phyloP scores from a whole-genome alignment of 225 moss, liverwort and hornwort genomes.

The Neckera pumila region DNA sequence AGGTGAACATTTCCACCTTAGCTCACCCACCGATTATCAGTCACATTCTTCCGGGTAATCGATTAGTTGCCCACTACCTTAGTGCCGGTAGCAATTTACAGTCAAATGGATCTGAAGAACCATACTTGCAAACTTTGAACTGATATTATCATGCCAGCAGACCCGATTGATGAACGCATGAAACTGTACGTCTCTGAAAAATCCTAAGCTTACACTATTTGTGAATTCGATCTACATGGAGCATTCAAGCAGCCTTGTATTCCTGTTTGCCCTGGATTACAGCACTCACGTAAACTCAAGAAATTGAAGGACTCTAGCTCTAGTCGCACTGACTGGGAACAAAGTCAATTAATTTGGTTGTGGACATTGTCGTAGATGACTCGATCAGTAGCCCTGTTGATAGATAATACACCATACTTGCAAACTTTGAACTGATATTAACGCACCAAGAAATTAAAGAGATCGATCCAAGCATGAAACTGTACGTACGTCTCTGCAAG shows the following conservation, averaged over 20 bases:
- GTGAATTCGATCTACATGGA: neutral
- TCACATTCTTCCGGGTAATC: neutral
- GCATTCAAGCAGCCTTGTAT: neutral
- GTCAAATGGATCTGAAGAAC: neutral
- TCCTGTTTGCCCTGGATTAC: neutral
- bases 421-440: neutral
- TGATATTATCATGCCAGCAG: neutral
- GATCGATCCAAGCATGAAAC: neutral
- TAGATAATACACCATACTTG: neutral
- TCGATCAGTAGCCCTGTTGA: constrained; percentile 23
- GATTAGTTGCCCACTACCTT: neutral
- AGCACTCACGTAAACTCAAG: neutral
- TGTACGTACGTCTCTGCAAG: neutral
- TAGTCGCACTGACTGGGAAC: constrained; percentile 14
- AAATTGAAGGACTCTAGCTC: too few relatives aligned
- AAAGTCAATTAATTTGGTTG: constrained; percentile 21
- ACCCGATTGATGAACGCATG: neutral
- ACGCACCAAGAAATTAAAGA: neutral
- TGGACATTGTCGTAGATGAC: constrained; percentile 21
- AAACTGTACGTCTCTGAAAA: neutral
- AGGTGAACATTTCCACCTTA: too few relatives aligned
- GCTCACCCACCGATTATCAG: neutral
- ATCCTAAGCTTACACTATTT: neutral
- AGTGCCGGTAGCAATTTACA: neutral
- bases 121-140: neutral